Base-by-base conservation (phyloP, 2,329 filamentous ascomycete species). In the Nemania sp. region DNA sequence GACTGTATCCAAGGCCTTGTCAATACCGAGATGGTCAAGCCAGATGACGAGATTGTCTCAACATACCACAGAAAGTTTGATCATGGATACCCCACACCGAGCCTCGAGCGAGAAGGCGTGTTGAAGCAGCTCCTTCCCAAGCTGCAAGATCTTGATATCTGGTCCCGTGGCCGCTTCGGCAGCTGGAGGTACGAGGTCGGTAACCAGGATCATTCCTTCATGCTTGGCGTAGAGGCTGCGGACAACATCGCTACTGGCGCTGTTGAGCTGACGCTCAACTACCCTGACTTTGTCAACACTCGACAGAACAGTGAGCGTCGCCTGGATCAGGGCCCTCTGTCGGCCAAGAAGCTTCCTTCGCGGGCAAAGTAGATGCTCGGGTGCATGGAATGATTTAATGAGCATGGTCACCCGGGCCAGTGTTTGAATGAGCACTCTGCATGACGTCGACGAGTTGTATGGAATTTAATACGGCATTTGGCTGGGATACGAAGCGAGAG, bases 31-130 rank as follows among this genome's bases (percentile, higher is more conserved):
- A 96, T 99, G 91, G 86, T 99, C 76, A 85, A 87, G 75, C 80
- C 93, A 49, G 81, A 82, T 49, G 94, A 97, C 68, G 93, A 97
- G 79, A 96, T 99, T 62, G 91, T 99, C 67, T 96, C 91, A 46
- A 97, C 92, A 63, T 99, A 99, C 81, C 91, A 97, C 83, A 91
- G 94, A 76, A 86, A 89, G 75, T 99, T 99, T 75, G 90, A 97
- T 74, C 94, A 97, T 80, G 94, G 94, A 64, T 99, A 99, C 81
- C 94, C 94, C 59, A 99, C 94, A 14, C 94, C 94, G 23, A 84
- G 88, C 28, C 85, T 99, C 34, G 94, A 97, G 84, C 90, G 94
- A 75, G 94, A 99, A 75, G 92, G 90, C 64, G 91, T 94, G 41
- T 85, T 99, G 64, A 95, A 88, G 75, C 78, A 97, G 78, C 85